Evolutionary conservation across 768 basidiomycete genomes (phyloP), one percentile per base, ranked within the genome.

Genomic region (Cyclocybe aegerita): DNA sequence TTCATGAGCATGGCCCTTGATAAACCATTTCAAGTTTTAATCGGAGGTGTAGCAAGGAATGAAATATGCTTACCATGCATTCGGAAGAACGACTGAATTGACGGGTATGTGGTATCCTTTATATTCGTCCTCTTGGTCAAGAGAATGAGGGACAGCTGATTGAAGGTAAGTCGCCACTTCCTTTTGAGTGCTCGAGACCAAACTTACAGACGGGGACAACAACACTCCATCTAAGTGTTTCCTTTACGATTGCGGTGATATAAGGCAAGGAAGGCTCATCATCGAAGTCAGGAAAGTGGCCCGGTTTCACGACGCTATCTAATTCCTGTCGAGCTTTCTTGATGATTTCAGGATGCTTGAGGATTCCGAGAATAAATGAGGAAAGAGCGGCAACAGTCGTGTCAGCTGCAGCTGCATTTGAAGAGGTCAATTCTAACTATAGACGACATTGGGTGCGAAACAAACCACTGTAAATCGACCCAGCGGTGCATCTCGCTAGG

Each of bases 1-100:
- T 80, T 64, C 43, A 69, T 71, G 2, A 71, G 65, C 41, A 79
- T 73, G 1, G 71, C 70, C 77, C 76, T 77, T 23, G n/a, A 11
- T 6, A 40, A 32, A 8, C 37, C n/a, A 49, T 30, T 30, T 39
- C 42, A 7, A 12, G n/a, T 15, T 2, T 46, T 10, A 23, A 23
- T 23, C 23, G 23, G n/a, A 14, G 36, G 12, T 39, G 12, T 32
- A 43, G 1, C 31, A 4, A 10, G 8, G 9, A 44, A 8, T 34
- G 43, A 63, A 66, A 7, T 66, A 60, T 10, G 47, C 60, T 15
- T 46, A 68, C 74, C 70, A 70, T 16, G 61, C 57, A 52, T 75
- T 71, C 9, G 58, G 35, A 7, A 70, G 56, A 7, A 70, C 52
- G 10, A 69, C 58, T 2, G 70, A 63, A 2, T 64, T 65, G 46